These are phyloP conservation scores for Kluyveromyces sp. DNA, from an alignment of 1,139 yeast species.

Conservation along the genomic window DNA sequence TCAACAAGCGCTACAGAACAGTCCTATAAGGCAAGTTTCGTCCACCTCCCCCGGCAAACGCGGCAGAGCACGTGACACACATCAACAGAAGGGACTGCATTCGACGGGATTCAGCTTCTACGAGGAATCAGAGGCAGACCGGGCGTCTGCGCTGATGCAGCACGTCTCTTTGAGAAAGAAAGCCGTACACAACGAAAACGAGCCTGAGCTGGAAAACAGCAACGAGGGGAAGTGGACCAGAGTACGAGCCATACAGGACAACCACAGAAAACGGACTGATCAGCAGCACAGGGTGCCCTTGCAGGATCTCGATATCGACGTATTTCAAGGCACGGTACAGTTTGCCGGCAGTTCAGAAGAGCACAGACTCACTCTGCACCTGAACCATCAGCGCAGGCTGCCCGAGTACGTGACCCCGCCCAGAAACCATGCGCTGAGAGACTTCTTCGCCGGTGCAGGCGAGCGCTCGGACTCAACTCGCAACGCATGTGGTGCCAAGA, in stretches of 20 bases:
- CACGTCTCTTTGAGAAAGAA: slow-evolving; percentile 14
- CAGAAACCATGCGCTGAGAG: slow-evolving; percentile 15
- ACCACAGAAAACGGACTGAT: neutral
- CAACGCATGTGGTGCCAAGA: slow-evolving; percentile 12
- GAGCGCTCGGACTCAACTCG: too few species aligned
- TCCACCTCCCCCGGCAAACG: slow-evolving; percentile 4
- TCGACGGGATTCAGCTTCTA: slow-evolving; percentile 12
- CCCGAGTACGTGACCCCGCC: slow-evolving; percentile 23
- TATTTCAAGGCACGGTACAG: slow-evolving; percentile 17
- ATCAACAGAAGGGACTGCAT: neutral
- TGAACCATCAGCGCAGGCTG: slow-evolving; percentile 11
- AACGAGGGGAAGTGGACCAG: neutral
- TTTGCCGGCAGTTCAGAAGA: slow-evolving; percentile 11
- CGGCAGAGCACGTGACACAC: neutral
- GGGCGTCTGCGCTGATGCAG: slow-evolving; percentile 14
- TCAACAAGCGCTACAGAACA: slow-evolving; percentile 14
- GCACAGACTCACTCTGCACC: slow-evolving; percentile 16
- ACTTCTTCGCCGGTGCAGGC: slow-evolving; percentile 15
- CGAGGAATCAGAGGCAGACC: slow-evolving; percentile 20
- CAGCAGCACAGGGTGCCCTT: slow-evolving; percentile 12
- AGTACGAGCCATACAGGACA: slow-evolving; percentile 10
- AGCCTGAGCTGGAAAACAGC: slow-evolving; percentile 17
- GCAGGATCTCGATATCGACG: slow-evolving; percentile 18
- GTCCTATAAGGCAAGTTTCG: slow-evolving; percentile 13
- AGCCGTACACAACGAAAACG: slow-evolving; percentile 16